phyloP scores from a whole-genome alignment of 1,284 basidiomycete genomes.

The Kalmanozyma brasiliensis region DNA sequence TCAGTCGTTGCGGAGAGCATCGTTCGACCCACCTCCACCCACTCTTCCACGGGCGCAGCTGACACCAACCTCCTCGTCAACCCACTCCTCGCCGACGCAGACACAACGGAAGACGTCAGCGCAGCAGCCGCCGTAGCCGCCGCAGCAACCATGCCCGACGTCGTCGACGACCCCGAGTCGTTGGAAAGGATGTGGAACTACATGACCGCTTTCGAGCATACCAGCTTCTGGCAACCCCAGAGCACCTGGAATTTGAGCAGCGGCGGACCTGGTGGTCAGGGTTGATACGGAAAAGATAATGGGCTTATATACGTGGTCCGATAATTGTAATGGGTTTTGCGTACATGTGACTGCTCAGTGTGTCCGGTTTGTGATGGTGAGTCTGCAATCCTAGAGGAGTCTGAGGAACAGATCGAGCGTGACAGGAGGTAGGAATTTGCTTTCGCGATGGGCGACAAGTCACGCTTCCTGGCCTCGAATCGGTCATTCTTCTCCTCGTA shows the following conservation, averaged over 20 bases:
- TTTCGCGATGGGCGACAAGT: too few species aligned
- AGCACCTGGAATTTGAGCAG: slow-evolving; percentile 37
- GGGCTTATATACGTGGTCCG: neutral
- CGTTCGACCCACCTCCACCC: slow-evolving; percentile 9
- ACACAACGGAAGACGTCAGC: neutral
- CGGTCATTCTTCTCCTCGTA: too few species aligned
- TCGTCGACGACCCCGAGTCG: slow-evolving; percentile 39
- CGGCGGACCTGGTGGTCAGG: neutral
- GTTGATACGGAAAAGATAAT: slow-evolving; percentile 5
- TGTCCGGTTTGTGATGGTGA: too few species aligned
- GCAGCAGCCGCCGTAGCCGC: slow-evolving; percentile 12
- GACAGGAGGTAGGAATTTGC: too few species aligned
- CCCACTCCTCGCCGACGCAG: too few species aligned
- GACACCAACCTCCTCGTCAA: too few species aligned
- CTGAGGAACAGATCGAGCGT: too few species aligned
- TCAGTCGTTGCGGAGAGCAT: slow-evolving; percentile 5
- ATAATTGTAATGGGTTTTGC: neutral
- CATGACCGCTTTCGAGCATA: slow-evolving; percentile 45
- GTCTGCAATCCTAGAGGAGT: too few species aligned
- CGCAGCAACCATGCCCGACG: slow-evolving; percentile 20
- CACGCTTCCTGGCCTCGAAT: too few species aligned
- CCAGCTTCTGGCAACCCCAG: slow-evolving; percentile 51
- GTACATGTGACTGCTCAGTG: too few species aligned
- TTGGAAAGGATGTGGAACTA: slow-evolving; percentile 53
- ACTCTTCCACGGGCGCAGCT: slow-evolving; percentile 12